Evolutionary conservation across 805 yeast genomes (phyloP).

Genomic region (Yueomyces sp.): DNA sequence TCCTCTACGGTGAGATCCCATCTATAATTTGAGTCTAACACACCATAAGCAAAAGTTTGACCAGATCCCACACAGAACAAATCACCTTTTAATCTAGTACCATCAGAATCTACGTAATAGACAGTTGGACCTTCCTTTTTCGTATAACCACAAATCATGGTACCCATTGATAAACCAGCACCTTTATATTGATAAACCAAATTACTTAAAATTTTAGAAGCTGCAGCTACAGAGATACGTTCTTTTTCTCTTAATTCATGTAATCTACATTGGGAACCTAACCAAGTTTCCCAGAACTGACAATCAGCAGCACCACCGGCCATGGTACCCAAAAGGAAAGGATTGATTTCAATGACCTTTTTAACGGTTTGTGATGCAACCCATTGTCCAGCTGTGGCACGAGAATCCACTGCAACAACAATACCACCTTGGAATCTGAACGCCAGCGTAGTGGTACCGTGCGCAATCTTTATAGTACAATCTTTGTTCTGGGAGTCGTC

Average conservation of each 20-base stretch:
- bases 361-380: constrained; percentile 96
- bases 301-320: constrained; percentile 99
- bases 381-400: constrained; percentile 98
- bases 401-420: constrained; percentile 90
- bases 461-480: constrained; percentile 91
- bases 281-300: constrained; percentile 99
- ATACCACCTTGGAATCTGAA: constrained; percentile 94
- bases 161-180: constrained; percentile 98
- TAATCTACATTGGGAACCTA: constrained; percentile 89
- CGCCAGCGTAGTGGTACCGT: constrained; percentile 97
- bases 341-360: constrained; percentile 93
- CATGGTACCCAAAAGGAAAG: constrained; percentile 90
- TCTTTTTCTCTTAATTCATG: constrained; percentile 92
- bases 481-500: constrained; percentile 90
- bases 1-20: constrained; percentile 92
- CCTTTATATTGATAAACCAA: constrained; percentile 91
- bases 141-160: constrained; percentile 96
- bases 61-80: constrained; percentile 97
- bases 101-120: constrained; percentile 94
- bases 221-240: constrained; percentile 92
- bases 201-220: constrained; percentile 84
- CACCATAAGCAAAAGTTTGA: constrained; percentile 98
- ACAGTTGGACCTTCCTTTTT: constrained; percentile 91
- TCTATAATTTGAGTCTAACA: constrained; percentile 77
- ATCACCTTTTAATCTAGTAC: constrained; percentile 89